These are phyloP conservation scores for Inonotus hispidus DNA, from an alignment of 1,284 basidiomycete genomes.

Conservation along the genomic window DNA sequence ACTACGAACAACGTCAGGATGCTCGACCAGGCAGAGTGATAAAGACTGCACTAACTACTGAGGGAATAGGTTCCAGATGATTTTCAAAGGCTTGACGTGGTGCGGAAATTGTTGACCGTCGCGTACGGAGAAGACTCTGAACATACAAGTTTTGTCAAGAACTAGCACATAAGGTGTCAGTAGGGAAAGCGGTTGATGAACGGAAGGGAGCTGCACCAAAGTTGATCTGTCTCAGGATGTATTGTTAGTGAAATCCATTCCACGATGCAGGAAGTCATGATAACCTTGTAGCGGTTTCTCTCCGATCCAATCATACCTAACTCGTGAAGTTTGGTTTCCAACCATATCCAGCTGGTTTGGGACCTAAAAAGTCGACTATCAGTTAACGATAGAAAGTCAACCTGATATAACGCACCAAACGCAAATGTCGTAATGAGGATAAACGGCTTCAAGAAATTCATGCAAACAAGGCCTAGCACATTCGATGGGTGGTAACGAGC, in stretches of 20 bases:
- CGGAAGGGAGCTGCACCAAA: slow-evolving; percentile 38
- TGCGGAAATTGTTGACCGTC: slow-evolving; percentile 76
- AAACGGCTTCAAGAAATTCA: slow-evolving; percentile 75
- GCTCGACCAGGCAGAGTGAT: neutral
- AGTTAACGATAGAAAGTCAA: slow-evolving; percentile 1
- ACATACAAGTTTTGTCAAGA: slow-evolving; percentile 85
- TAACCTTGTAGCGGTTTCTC: slow-evolving; percentile 60
- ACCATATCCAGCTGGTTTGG: slow-evolving; percentile 87
- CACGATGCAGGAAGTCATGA: slow-evolving; percentile 5
- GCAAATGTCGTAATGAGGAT: slow-evolving; percentile 81
- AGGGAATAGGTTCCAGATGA: slow-evolving; percentile 84
- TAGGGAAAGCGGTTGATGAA: neutral
- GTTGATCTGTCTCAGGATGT: slow-evolving; percentile 38
- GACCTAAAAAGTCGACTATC: slow-evolving; percentile 43
- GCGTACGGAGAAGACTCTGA: slow-evolving; percentile 74
- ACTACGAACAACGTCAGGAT: slow-evolving; percentile 30
- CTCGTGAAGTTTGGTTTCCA: slow-evolving; percentile 87
- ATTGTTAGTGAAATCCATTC: neutral
- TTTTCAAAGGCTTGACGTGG: slow-evolving; percentile 77
- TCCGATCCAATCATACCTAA: slow-evolving; percentile 77
- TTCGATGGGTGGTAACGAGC: slow-evolving; percentile 70
- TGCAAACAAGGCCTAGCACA: slow-evolving; percentile 82
- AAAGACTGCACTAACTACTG: slow-evolving; percentile 50
- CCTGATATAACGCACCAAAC: slow-evolving; percentile 51
- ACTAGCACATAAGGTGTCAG: slow-evolving; percentile 39